These are phyloP conservation scores for Calonectria pauciramosa DNA, from an alignment of 2,329 filamentous ascomycete species.

Conservation along the genomic window DNA sequence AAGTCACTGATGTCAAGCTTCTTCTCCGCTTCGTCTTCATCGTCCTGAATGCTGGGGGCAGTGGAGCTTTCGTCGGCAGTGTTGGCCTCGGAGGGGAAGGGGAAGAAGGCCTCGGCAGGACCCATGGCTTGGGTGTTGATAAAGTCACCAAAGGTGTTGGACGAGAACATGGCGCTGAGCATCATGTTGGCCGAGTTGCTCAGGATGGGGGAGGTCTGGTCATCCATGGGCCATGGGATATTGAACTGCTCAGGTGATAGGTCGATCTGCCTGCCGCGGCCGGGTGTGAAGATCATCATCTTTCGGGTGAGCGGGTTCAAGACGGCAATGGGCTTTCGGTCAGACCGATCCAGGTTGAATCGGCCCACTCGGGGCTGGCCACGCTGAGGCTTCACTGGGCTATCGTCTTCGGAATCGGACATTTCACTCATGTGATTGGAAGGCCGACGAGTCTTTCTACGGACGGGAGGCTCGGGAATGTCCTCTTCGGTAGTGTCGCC, in stretches of 20 bases:
- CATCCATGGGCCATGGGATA: slow-evolving; percentile 58
- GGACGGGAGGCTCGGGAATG: slow-evolving; percentile 62
- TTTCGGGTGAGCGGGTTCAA: slow-evolving; percentile 70
- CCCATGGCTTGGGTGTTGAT: slow-evolving; percentile 77
- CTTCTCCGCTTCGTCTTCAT: slow-evolving; percentile 75
- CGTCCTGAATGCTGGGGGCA: slow-evolving; percentile 55
- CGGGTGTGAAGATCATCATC: slow-evolving; percentile 75
- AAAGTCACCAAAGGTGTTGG: slow-evolving; percentile 68
- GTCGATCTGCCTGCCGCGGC: slow-evolving; percentile 63
- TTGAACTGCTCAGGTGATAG: slow-evolving; percentile 69
- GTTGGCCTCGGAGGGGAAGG: slow-evolving; percentile 73
- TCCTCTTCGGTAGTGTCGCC: slow-evolving; percentile 75
- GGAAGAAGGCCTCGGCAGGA: slow-evolving; percentile 82
- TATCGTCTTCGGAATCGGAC: slow-evolving; percentile 66
- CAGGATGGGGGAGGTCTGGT: slow-evolving; percentile 68
- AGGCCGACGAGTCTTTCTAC: slow-evolving; percentile 62
- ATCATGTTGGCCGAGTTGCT: slow-evolving; percentile 81
- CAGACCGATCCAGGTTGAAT: slow-evolving; percentile 67
- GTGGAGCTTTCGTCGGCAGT: slow-evolving; percentile 63
- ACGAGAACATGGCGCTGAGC: slow-evolving; percentile 79
- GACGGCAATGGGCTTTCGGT: slow-evolving; percentile 71
- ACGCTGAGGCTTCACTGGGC: slow-evolving; percentile 60
- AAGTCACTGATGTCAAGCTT: slow-evolving; percentile 79
- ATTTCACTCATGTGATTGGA: slow-evolving; percentile 54
- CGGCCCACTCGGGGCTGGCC: slow-evolving; percentile 68